phyloP scores from a whole-genome alignment of 495 filamentous ascomycete species.

The Penicillium nucicola region DNA sequence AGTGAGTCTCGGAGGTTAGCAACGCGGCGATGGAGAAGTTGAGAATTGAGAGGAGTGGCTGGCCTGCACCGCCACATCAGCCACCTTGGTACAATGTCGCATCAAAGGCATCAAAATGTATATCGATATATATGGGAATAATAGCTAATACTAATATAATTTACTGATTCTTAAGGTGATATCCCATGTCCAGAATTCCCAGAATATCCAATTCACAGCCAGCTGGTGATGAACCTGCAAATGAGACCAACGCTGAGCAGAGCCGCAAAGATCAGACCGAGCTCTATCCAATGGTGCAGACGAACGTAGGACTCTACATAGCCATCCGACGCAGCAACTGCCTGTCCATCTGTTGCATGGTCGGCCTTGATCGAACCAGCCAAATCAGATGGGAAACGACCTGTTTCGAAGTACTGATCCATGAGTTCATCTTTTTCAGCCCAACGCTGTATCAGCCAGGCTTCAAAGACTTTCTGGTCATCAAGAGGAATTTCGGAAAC shows the following conservation, averaged over 20 bases:
- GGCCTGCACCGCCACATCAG: slow-evolving; percentile 22
- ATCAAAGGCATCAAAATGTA: too few species aligned
- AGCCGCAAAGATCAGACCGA: slow-evolving; percentile 55
- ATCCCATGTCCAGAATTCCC: slow-evolving; percentile 2
- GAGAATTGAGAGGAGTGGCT: slow-evolving; percentile 26
- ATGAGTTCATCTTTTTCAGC: slow-evolving; percentile 61
- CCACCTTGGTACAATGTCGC: slow-evolving; percentile 6
- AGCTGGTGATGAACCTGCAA: slow-evolving; percentile 21
- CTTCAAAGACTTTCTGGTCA: slow-evolving; percentile 52
- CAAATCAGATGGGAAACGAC: slow-evolving; percentile 59
- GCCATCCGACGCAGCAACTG: slow-evolving; percentile 37
- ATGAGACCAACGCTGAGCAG: slow-evolving; percentile 30
- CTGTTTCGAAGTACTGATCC: slow-evolving; percentile 54
- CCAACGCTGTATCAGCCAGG: slow-evolving; percentile 60
- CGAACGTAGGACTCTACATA: slow-evolving; percentile 59
- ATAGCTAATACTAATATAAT: neutral
- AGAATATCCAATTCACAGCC: slow-evolving; percentile 4
- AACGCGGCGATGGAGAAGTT: slow-evolving; percentile 16
- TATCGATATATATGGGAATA: neutral
- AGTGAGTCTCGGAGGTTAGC: slow-evolving; percentile 14
- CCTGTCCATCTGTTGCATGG: slow-evolving; percentile 29
- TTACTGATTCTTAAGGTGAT: neutral
- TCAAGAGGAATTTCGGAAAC: slow-evolving; percentile 58
- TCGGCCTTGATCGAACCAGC: slow-evolving; percentile 41
- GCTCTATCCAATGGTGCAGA: slow-evolving; percentile 49